These are phyloP conservation scores for Chrysoporthe deuterocubensis DNA, from an alignment of 2,329 filamentous ascomycete genomes.

Conservation along the genomic window DNA sequence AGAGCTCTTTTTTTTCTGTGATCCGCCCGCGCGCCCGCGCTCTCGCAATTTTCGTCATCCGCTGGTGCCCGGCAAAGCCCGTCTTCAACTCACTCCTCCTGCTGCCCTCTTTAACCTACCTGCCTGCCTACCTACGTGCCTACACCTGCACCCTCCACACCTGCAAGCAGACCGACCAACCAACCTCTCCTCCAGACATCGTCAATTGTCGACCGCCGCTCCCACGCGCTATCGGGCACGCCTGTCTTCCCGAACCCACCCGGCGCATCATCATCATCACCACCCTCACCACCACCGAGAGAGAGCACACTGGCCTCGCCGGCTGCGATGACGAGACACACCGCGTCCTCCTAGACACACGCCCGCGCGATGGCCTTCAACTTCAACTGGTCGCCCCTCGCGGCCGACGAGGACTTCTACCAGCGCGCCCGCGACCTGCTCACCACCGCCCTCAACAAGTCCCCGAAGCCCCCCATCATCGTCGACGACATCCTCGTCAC, in stretches of 20 bases:
- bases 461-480: constrained; percentile 96
- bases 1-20: constrained; percentile 18
- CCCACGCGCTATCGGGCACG: neutral
- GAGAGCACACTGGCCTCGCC: neutral
- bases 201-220: too few relatives aligned
- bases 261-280: neutral
- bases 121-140: too few relatives aligned
- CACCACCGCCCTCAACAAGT: constrained; percentile 95
- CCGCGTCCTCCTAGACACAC: constrained; percentile 43
- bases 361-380: constrained; percentile 86
- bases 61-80: neutral
- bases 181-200: neutral
- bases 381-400: constrained; percentile 99
- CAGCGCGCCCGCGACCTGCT: constrained; percentile 90
- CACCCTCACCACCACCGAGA: constrained; percentile 4
- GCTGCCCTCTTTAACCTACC: too few relatives aligned
- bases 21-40: constrained; percentile 19
- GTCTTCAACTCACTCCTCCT: neutral
- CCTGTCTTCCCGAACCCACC: neutral
- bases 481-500: constrained; percentile 99
- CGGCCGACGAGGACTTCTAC: constrained; percentile 91
- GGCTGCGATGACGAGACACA: constrained; percentile 37
- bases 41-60: constrained; percentile 17
- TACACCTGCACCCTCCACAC: too few relatives aligned
- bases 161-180: neutral